Evolutionary conservation across 2,329 filamentous ascomycete genomes (phyloP), one percentile per base, ranked within the genome.

Genomic region (Alternaria arborescens): DNA sequence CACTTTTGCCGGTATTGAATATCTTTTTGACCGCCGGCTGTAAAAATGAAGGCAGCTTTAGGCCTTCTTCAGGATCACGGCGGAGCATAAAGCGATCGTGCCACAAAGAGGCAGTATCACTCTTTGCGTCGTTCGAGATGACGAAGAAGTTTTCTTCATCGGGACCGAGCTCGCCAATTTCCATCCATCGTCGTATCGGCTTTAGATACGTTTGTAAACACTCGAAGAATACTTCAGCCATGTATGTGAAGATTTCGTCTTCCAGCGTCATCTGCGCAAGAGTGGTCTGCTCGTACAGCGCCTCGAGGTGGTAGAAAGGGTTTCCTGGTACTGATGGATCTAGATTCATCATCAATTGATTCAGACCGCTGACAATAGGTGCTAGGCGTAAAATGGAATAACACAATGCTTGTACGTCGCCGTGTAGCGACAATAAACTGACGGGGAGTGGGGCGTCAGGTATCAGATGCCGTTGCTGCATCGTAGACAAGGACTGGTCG

Each of bases 1-100:
- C 89, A 69, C 91, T 96, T 78, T 97, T 97, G 0, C 94, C 94
- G 1, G 92, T 89, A 1, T 89, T 93, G 70, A 97, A 94, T 38
- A 97, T 92, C 63, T 89, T 91, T 24, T 82, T 80, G 0, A 87
- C 88, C 2, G 89, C 86, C 3, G 89, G 85, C 40, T 89, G 87
- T 5, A 97, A 83, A 66, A 97, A 97, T 3, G 81, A 84, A 0
- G 94, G 94, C 0, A 90, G 89, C 68, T 90, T 88, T 1, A 93
- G 77, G 2, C 80, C 79, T 16, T 89, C 88, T 42, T 87, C 82
- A 3, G 84, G 77, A 1, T 88, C 87, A 12, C 81, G 83, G 26
- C 89, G 87, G 14, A 97, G 81, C 22, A 85, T 82, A 76, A 89
- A 97, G 69, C 90, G 88, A 59, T 89, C 85, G 66, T 89, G 85